phyloP scores from a whole-genome alignment of 306 rosid species.

The Dalbergia cochinchinensis region DNA sequence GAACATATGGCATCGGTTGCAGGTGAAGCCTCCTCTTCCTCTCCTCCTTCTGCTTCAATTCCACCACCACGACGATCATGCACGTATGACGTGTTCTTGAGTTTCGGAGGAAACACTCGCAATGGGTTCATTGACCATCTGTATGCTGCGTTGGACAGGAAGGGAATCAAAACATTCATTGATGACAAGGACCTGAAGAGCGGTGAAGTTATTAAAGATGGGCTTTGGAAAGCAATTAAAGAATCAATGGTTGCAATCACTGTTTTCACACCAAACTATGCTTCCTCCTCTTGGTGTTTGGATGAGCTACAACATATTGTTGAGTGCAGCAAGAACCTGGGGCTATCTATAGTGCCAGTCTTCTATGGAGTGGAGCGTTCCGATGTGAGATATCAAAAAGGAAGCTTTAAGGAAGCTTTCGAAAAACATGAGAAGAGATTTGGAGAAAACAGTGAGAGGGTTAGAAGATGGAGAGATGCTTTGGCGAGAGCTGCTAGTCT shows the following conservation, averaged over 20 bases:
- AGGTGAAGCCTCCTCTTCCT: background rate
- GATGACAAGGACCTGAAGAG: background rate
- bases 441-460: background rate
- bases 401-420: background rate
- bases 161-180: background rate
- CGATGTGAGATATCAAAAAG: background rate
- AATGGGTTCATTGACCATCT: background rate
- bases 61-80: too few species aligned
- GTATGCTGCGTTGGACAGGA: background rate
- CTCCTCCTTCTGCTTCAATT: too few species aligned
- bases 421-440: background rate
- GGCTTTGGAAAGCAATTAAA: background rate
- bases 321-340: background rate
- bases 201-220: background rate
- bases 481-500: background rate
- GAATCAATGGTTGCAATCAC: background rate
- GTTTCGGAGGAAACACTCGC: constrained; percentile 5
- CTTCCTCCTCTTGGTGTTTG: too few species aligned
- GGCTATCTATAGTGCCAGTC: background rate
- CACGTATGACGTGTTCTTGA: background rate
- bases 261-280: background rate
- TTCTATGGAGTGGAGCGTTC: background rate
- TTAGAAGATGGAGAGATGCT: background rate
- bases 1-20: too few species aligned
- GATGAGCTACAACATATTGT: background rate